Evolutionary conservation across 768 basidiomycete species (phyloP).

Genomic region (Macrocybe gigantea): DNA sequence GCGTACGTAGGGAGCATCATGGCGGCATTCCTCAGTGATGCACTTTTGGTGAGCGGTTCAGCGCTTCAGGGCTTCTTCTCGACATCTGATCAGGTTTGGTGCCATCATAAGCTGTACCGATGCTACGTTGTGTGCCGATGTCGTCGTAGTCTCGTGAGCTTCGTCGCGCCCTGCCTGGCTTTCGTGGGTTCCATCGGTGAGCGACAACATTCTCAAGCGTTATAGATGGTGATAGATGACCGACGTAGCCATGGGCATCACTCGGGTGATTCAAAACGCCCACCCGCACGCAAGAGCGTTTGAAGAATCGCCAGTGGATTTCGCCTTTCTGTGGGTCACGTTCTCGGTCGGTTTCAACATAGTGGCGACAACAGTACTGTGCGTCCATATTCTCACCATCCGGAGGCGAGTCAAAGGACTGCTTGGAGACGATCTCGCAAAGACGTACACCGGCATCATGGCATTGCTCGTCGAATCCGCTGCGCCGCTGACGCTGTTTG

Average conservation of each 20-base stretch:
- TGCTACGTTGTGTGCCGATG: slow-evolving; percentile 21
- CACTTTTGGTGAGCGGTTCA: slow-evolving; percentile 17
- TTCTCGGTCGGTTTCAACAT: slow-evolving; percentile 36
- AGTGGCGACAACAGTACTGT: slow-evolving; percentile 33
- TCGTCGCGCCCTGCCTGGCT: slow-evolving; percentile 18
- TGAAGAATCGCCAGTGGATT: slow-evolving; percentile 27
- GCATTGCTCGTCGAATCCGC: slow-evolving; percentile 26
- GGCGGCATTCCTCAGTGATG: slow-evolving; percentile 22
- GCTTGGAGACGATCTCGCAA: not conserved
- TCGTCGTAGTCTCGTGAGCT: slow-evolving; percentile 13
- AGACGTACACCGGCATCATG: slow-evolving; percentile 21
- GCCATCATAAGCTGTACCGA: slow-evolving; percentile 19
- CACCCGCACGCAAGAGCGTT: slow-evolving; percentile 35
- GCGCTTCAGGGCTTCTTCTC: not conserved
- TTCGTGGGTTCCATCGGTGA: slow-evolving; percentile 23
- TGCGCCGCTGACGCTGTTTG: slow-evolving; percentile 22
- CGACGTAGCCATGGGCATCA: slow-evolving; percentile 30
- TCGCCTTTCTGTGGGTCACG: slow-evolving; percentile 34
- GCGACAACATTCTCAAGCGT: slow-evolving; percentile 2
- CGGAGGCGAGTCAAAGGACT: not conserved
- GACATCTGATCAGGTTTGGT: not conserved
- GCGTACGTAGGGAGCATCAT: too few species aligned
- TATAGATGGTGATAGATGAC: not conserved
- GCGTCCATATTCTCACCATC: slow-evolving; percentile 25
- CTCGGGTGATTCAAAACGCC: slow-evolving; percentile 31